phyloP scores from a whole-genome alignment of 2,329 filamentous ascomycete species.

The Myriangium duriaei region DNA sequence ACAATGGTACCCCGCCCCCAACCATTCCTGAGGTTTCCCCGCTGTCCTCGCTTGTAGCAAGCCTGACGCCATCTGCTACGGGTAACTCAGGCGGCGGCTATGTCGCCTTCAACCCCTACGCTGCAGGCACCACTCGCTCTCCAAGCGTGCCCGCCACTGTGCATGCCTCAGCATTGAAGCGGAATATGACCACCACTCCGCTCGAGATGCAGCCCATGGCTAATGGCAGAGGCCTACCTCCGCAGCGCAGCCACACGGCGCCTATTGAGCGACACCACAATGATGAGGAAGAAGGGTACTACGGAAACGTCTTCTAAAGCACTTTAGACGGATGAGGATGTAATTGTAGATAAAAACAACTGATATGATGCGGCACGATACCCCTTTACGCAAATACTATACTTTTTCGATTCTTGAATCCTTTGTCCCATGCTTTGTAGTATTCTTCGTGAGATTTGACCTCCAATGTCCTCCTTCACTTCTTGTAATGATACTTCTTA shows the following conservation, averaged over 20 bases:
- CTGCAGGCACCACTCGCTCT: slow-evolving; percentile 4
- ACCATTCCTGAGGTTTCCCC: slow-evolving; percentile 2
- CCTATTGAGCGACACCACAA: slow-evolving; percentile 8
- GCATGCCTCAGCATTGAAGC: slow-evolving; percentile 5
- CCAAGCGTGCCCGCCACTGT: slow-evolving; percentile 4
- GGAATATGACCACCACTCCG: slow-evolving; percentile 11
- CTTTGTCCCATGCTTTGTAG: no score
- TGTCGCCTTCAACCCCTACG: slow-evolving; percentile 22
- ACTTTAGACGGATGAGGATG: neutral
- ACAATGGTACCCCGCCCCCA: slow-evolving; percentile 6
- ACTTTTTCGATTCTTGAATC: neutral
- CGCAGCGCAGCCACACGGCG: slow-evolving; percentile 11
- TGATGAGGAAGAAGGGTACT: slow-evolving; percentile 3
- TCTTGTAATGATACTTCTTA: no score
- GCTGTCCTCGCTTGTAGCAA: slow-evolving; percentile 6
- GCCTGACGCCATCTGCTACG: slow-evolving; percentile 4
- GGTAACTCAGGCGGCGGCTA: slow-evolving; percentile 14
- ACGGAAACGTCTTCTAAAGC: neutral
- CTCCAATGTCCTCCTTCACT: no score
- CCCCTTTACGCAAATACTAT: slow-evolving; percentile 6
- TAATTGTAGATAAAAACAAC: neutral
- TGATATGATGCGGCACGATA: neutral
- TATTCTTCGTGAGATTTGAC: no score
- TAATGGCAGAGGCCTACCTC: slow-evolving; percentile 1
- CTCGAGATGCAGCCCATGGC: slow-evolving; percentile 6